These are phyloP conservation scores for Cornus suecica DNA, from an alignment of 148 eudicot species.

Conservation along the genomic window DNA sequence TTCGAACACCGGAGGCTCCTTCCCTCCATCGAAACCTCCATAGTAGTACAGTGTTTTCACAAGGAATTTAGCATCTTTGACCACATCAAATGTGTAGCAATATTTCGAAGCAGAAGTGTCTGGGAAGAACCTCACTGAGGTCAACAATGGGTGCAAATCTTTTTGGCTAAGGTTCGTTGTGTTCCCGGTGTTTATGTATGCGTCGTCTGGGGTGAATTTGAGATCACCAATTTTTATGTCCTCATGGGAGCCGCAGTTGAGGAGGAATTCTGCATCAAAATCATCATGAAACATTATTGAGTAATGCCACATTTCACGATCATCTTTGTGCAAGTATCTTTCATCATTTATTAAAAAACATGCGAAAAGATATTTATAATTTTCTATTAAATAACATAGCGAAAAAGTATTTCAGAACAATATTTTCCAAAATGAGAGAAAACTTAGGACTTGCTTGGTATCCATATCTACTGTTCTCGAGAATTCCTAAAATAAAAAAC, in stretches of 20 bases:
- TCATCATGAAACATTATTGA: background rate
- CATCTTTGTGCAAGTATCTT: too few species aligned
- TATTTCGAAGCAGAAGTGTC: conserved; percentile 41
- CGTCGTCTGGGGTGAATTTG: conserved; percentile 49
- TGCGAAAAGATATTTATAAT: too few species aligned
- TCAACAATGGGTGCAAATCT: conserved; percentile 41
- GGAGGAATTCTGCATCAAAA: conserved; percentile 40
- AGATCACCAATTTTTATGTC: conserved; percentile 25
- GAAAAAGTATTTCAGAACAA: too few species aligned
- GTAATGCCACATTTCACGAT: too few species aligned
- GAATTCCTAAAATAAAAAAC: too few species aligned
- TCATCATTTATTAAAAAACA: too few species aligned
- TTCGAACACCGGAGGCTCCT: conserved; percentile 71
- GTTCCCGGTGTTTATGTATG: conserved; percentile 48
- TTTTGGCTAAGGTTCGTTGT: conserved; percentile 29
- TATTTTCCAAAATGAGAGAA: too few species aligned
- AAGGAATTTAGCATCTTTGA: conserved; percentile 45
- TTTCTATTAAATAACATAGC: too few species aligned
- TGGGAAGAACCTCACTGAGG: conserved; percentile 57
- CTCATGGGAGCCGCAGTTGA: conserved; percentile 58
- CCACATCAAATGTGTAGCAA: conserved; percentile 59
- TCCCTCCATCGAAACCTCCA: conserved; percentile 74
- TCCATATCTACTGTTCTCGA: too few species aligned
- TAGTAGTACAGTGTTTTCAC: conserved; percentile 68
- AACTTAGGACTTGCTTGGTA: too few species aligned